Percentiles rank a stretch among this genome's conserved stretches.
Evolutionary conservation across 139 green algal species (phyloP).

Genomic region (Micractinium conductrix): DNA sequence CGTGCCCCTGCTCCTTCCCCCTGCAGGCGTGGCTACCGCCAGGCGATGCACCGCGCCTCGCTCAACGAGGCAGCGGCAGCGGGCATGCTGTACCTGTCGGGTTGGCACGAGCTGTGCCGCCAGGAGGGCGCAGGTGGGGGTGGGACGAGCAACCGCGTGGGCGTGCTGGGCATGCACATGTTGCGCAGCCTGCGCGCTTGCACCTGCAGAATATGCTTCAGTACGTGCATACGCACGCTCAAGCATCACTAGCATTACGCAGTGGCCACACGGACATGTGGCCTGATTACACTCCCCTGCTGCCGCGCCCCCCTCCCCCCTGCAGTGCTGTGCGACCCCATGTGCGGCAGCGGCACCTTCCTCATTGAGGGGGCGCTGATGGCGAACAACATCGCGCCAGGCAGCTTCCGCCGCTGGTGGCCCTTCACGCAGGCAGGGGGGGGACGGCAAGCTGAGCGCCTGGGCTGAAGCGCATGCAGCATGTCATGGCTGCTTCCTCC

Average conservation of each 20-base stretch:
- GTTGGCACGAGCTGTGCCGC: conserved; percentile 56
- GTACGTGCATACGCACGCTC: too few relatives aligned
- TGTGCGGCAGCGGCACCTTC: conserved; percentile 93
- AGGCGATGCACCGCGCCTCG: conserved; percentile 83
- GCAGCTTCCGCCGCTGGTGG: conserved; percentile 68
- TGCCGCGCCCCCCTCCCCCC: too few relatives aligned
- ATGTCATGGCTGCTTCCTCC: too few relatives aligned
- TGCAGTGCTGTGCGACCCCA: conserved; percentile 82
- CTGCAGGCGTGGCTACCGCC: conserved; percentile 76
- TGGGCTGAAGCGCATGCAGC: too few relatives aligned
- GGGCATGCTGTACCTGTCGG: conserved; percentile 73
- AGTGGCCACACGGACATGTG: too few relatives aligned
- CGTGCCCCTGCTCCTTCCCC: too few relatives aligned
- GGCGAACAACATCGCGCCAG: conserved; percentile 76
- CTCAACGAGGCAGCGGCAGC: conserved; percentile 93
- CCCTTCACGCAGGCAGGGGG: conserved; percentile 74
- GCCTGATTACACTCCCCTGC: too few relatives aligned
- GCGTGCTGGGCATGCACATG: too few relatives aligned
- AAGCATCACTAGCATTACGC: too few relatives aligned
- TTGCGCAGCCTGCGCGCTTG: too few relatives aligned
- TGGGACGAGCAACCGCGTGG: too few relatives aligned
- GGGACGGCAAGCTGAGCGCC: conserved; percentile 46
- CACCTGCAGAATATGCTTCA: too few relatives aligned
- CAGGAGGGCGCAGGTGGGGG: conserved; percentile 7
- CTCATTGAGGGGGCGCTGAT: conserved; percentile 92